A percentile compares a stretch with the other conserved stretches of the same genome.
Conservation (phyloP, 2,329 filamentous ascomycete species). For the Thelonectria discophora region DNA sequence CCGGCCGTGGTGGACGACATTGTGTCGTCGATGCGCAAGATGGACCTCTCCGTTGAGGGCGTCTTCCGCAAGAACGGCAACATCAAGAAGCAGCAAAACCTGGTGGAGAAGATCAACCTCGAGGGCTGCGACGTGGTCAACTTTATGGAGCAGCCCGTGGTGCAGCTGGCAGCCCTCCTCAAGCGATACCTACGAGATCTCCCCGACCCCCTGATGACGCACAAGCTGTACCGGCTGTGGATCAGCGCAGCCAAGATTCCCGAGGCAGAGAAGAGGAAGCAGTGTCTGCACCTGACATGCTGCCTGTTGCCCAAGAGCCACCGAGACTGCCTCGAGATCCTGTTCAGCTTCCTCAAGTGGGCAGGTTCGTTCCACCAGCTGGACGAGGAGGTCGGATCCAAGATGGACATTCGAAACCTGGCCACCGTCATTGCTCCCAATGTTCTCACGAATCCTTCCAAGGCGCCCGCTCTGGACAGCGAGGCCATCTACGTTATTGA, state of each 20-base stretch:
- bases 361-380: constrained; percentile 96
- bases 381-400: constrained; percentile 95
- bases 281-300: constrained; percentile 88
- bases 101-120: constrained; percentile 85
- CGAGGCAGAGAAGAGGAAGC: constrained; percentile 82
- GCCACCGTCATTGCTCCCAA: constrained; percentile 98
- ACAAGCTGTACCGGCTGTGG: constrained; percentile 93
- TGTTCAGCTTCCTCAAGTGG: constrained; percentile 98
- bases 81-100: constrained; percentile 89
- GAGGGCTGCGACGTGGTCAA: constrained; percentile 87
- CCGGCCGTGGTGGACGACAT: constrained; percentile 96
- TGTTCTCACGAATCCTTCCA: constrained; percentile 78
- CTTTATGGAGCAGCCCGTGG: constrained; percentile 86
- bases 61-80: constrained; percentile 99
- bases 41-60: constrained; percentile 98
- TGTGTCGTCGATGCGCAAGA: constrained; percentile 93
- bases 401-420: constrained; percentile 98
- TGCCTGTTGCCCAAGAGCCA: constrained; percentile 93
- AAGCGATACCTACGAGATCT: constrained; percentile 96
- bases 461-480: constrained; percentile 75
- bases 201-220: constrained; percentile 91
- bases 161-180: constrained; percentile 90
- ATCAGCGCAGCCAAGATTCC: constrained; percentile 88
- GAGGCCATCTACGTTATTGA: constrained; percentile 95
- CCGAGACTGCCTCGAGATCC: constrained; percentile 90